A percentile compares a stretch with the other conserved stretches of the same genome.
These are phyloP conservation scores for Xylaria sp. DNA, from an alignment of 2,329 filamentous ascomycete genomes.

Conservation along the genomic window DNA sequence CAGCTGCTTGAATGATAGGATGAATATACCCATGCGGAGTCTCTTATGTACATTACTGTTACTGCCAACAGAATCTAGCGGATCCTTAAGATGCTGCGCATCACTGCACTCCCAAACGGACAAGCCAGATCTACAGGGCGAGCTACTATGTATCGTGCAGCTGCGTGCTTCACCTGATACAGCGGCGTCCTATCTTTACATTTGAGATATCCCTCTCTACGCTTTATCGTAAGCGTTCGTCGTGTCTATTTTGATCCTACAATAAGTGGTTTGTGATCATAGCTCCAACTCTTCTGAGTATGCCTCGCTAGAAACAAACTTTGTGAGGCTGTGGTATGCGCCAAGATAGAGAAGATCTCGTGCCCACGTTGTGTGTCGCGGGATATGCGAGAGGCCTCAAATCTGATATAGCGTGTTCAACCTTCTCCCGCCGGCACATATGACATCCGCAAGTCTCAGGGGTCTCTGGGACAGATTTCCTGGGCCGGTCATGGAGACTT, in stretches of 20 bases:
- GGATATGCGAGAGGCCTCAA: conserved; percentile 15
- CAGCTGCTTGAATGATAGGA: conserved; percentile 5
- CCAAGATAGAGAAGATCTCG: conserved; percentile 20
- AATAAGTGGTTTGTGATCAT: neutral
- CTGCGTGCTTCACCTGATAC: conserved; percentile 25
- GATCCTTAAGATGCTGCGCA: conserved; percentile 10
- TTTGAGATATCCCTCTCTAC: neutral
- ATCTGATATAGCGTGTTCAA: neutral
- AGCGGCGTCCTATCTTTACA: conserved; percentile 15
- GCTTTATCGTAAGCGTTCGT: neutral
- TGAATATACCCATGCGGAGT: conserved; percentile 1
- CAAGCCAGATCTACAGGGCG: conserved; percentile 22
- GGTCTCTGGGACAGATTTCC: neutral
- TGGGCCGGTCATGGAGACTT: neutral
- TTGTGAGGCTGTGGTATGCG: conserved; percentile 17
- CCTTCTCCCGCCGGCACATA: neutral
- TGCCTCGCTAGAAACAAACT: conserved; percentile 2
- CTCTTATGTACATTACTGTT: neutral
- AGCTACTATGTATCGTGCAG: conserved; percentile 3
- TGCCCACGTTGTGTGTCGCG: neutral
- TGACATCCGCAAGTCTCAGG: conserved; percentile 12
- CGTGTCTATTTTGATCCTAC: neutral
- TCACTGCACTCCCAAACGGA: neutral
- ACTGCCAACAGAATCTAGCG: neutral
- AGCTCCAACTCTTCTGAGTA: conserved; percentile 2